These are phyloP conservation scores for Hyaloperonospora brassicae DNA, from an alignment of 352 stramenopile species.

Conservation along the genomic window DNA sequence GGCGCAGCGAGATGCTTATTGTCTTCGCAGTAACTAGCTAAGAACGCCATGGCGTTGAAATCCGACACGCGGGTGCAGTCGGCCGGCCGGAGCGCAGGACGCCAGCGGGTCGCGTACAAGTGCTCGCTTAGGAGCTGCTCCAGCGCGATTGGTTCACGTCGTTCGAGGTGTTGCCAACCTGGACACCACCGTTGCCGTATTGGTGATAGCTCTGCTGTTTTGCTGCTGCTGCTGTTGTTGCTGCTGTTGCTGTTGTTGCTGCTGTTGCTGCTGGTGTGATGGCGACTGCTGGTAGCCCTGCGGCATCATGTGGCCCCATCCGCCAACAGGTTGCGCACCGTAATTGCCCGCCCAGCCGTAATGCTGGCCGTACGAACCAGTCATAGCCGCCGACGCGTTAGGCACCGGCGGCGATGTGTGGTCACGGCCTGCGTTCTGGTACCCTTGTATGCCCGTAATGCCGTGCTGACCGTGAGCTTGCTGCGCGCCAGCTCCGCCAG, in stretches of 20 bases:
- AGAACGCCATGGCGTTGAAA: conserved; percentile 1
- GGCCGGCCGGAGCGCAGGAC: conserved; percentile 10
- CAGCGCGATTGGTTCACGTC: conserved; percentile 53
- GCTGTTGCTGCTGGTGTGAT: conserved; percentile 43
- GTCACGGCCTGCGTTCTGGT: conserved; percentile 50
- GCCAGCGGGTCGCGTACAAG: conserved; percentile 8
- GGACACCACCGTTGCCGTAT: conserved; percentile 52
- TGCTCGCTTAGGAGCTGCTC: conserved; percentile 63
- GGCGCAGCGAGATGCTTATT: conserved; percentile 16
- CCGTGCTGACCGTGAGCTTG: conserved; percentile 51
- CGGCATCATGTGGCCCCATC: conserved; percentile 77
- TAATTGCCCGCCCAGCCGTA: conserved; percentile 76
- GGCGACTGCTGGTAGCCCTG: conserved; percentile 75
- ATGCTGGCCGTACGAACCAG: conserved; percentile 60
- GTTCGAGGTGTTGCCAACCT: conserved; percentile 35
- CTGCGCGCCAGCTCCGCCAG: conserved; percentile 28
- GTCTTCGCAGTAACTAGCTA: conserved; percentile 27
- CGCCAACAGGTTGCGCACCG: conserved; percentile 60
- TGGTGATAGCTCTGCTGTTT: conserved; percentile 76
- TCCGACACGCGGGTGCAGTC: conserved; percentile 6
- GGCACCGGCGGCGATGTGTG: conserved; percentile 63
- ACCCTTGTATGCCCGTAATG: conserved; percentile 47
- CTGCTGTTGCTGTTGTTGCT: conserved; percentile 25
- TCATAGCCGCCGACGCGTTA: conserved; percentile 55
- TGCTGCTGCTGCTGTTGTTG: conserved; percentile 42